A percentile compares a stretch with the other conserved stretches of the same genome.
Conservation (phyloP, 768 basidiomycete genomes). For the Boletus rubescentipes region DNA sequence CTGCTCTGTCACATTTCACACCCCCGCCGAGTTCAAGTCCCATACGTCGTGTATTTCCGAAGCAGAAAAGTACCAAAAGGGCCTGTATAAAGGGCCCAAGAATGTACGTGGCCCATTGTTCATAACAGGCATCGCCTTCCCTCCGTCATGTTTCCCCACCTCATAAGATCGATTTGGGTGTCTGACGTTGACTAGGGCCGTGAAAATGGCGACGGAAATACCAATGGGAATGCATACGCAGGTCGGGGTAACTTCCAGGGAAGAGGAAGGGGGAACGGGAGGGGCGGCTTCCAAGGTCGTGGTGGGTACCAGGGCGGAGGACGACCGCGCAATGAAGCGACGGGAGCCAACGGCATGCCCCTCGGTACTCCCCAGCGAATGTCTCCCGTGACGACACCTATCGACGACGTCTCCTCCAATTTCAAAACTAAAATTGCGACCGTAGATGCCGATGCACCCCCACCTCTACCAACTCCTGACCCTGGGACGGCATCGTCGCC, state of each 20-base stretch:
- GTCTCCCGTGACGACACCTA: conserved; percentile 39
- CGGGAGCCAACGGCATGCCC: conserved; percentile 73
- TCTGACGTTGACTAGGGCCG: conserved; percentile 5
- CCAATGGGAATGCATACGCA: conserved; percentile 13
- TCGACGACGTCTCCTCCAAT: conserved; percentile 5
- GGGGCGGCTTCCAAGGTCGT: conserved; percentile 30
- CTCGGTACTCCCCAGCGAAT: conserved; percentile 61
- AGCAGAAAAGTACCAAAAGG: conserved; percentile 92
- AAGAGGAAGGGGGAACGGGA: conserved; percentile 35
- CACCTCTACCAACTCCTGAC: neutral
- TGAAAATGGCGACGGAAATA: neutral
- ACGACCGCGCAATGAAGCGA: conserved; percentile 28
- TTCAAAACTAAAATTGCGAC: neutral
- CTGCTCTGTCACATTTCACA: conserved; percentile 80
- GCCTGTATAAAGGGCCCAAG: conserved; percentile 79
- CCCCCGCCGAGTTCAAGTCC: conserved; percentile 72
- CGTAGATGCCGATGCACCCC: neutral
- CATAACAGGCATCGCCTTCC: neutral
- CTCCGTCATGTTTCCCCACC: neutral
- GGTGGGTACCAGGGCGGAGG: conserved; percentile 30
- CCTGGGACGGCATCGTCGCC: neutral
- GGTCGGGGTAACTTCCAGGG: conserved; percentile 15
- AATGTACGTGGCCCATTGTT: conserved; percentile 23
- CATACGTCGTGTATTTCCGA: conserved; percentile 87
- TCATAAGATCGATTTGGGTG: neutral